Conservation (phyloP, 495 filamentous ascomycete species). For the Lepraria neglecta region DNA sequence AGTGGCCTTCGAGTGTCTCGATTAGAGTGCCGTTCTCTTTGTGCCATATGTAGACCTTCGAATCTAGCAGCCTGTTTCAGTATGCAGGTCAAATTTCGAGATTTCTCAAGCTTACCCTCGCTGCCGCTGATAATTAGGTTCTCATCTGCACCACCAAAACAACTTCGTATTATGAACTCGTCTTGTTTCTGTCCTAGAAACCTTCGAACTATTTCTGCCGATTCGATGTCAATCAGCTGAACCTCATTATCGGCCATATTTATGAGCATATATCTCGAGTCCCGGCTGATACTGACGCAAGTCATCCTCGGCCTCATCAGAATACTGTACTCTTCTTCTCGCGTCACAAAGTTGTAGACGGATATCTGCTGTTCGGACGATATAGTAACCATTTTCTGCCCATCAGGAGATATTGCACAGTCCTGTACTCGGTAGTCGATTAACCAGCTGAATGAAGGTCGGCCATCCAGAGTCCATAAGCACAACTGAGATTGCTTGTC, state of each 20-base stretch:
- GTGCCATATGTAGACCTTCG: conserved; percentile 81
- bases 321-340: conserved; percentile 67
- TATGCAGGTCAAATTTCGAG: not conserved
- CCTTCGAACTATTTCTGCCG: conserved; percentile 59
- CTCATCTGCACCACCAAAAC: conserved; percentile 83
- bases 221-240: conserved; percentile 68
- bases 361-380: conserved; percentile 63
- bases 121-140: conserved; percentile 87
- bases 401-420: conserved; percentile 72
- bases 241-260: conserved; percentile 71
- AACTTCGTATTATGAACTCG: conserved; percentile 68
- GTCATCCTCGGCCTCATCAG: conserved; percentile 60
- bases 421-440: conserved; percentile 69
- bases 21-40: conserved; percentile 71
- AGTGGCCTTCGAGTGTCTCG: conserved; percentile 69
- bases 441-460: conserved; percentile 56
- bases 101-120: conserved; percentile 55
- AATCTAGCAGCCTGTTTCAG: conserved; percentile 47
- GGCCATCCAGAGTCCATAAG: conserved; percentile 59
- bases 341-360: conserved; percentile 72
- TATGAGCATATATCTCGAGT: conserved; percentile 74
- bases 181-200: conserved; percentile 70
- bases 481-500: conserved; percentile 60
- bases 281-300: conserved; percentile 71
- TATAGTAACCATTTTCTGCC: conserved; percentile 68